These are phyloP conservation scores for Dillenia turbinata DNA, from an alignment of 164 flowering plant species.

Conservation along the genomic window DNA sequence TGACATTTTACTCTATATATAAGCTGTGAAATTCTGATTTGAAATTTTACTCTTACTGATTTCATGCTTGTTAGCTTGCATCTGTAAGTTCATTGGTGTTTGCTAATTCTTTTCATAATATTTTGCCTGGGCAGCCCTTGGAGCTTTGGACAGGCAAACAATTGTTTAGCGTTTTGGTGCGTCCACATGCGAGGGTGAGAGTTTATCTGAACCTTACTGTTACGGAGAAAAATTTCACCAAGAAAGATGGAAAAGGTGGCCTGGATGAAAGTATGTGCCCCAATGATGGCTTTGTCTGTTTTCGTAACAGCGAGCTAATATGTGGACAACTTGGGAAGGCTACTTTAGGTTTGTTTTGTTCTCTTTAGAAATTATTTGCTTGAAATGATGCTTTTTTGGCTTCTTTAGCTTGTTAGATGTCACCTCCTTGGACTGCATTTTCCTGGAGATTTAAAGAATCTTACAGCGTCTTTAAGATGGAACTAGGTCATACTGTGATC, in stretches of 20 bases:
- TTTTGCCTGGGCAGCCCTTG: constrained; percentile 62
- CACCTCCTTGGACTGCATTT: too few species aligned
- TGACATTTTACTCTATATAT: too few species aligned
- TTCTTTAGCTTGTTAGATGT: too few species aligned
- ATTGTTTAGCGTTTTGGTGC: constrained; percentile 71
- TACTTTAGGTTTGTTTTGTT: constrained; percentile 63
- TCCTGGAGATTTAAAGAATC: too few species aligned
- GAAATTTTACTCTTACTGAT: neutral
- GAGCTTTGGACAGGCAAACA: constrained; percentile 99
- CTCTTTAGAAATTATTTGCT: too few species aligned
- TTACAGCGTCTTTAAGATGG: too few species aligned
- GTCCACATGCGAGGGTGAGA: constrained; percentile 70
- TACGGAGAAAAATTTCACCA: constrained; percentile 58
- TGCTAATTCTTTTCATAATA: constrained; percentile 1
- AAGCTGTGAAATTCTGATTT: too few species aligned
- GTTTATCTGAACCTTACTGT: constrained; percentile 78
- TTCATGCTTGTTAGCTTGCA: neutral
- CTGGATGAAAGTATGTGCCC: constrained; percentile 72
- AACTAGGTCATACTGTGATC: too few species aligned
- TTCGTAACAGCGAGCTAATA: constrained; percentile 89
- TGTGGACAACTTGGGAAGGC: constrained; percentile 95
- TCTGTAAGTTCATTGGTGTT: constrained; percentile 2
- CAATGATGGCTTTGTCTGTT: constrained; percentile 90
- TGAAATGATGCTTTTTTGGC: too few species aligned
- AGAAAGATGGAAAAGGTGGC: constrained; percentile 5